Conservation (phyloP, 2,329 filamentous ascomycete genomes). For the Didymellaceae sp. region DNA sequence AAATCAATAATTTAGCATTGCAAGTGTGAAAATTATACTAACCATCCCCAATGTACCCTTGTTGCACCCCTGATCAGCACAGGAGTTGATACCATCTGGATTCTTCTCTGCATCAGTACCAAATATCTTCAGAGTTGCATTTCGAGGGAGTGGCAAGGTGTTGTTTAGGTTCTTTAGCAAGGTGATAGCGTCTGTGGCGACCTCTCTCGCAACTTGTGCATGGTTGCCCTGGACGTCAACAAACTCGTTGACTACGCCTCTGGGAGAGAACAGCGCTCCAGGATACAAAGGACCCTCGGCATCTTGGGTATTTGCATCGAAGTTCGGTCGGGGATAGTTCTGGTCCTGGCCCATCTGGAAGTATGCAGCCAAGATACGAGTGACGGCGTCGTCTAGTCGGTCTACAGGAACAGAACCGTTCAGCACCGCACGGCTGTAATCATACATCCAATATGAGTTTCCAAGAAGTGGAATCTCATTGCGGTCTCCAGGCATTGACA, state of each 20-base stretch:
- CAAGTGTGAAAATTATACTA: not conserved
- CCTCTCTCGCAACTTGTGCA: constrained; percentile 56
- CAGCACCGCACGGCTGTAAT: constrained; percentile 77
- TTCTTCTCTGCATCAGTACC: constrained; percentile 61
- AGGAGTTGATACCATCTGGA: constrained; percentile 69
- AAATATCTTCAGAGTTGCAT: constrained; percentile 44
- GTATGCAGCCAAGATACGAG: constrained; percentile 85
- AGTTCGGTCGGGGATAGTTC: constrained; percentile 53
- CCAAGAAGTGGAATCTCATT: constrained; percentile 53
- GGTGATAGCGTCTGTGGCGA: constrained; percentile 64
- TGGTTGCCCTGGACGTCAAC: constrained; percentile 65
- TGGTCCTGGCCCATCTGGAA: constrained; percentile 63
- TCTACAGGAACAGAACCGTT: constrained; percentile 84
- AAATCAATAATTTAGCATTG: not conserved
- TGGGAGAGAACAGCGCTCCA: constrained; percentile 60
- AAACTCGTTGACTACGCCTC: constrained; percentile 72
- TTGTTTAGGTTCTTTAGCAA: constrained; percentile 69
- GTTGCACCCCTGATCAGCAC: constrained; percentile 70
- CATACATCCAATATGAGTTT: constrained; percentile 70
- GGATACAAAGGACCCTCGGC: constrained; percentile 46
- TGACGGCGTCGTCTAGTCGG: constrained; percentile 86
- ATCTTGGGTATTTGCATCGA: constrained; percentile 45
- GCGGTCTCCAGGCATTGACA: constrained; percentile 77
- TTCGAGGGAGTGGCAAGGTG: constrained; percentile 56
- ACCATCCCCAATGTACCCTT: constrained; percentile 75